These are phyloP conservation scores for Fonsecaea monophora DNA, from an alignment of 2,329 filamentous ascomycete species.

Conservation along the genomic window DNA sequence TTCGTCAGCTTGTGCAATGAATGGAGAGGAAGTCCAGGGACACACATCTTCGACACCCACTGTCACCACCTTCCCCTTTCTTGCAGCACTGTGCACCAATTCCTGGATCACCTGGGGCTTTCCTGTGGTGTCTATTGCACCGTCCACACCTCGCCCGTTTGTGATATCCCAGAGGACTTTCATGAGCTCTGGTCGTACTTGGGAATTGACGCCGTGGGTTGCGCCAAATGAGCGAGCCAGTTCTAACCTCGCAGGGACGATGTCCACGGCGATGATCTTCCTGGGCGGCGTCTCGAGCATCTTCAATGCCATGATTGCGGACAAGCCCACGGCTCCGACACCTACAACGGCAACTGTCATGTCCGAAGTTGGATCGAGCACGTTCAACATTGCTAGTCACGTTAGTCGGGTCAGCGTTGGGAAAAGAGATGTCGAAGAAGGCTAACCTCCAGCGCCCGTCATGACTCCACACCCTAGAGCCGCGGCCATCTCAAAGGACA, in stretches of 20 bases:
- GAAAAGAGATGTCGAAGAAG: neutral
- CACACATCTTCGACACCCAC: conserved; percentile 38
- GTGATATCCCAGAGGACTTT: conserved; percentile 42
- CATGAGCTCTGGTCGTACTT: conserved; percentile 41
- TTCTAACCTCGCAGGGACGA: conserved; percentile 51
- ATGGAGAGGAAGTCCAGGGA: neutral
- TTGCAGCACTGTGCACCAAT: conserved; percentile 36
- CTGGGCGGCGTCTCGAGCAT: conserved; percentile 37
- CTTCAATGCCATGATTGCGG: conserved; percentile 46
- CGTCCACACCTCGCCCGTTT: conserved; percentile 36
- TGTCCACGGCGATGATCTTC: conserved; percentile 55
- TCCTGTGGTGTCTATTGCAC: conserved; percentile 38
- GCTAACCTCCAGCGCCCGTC: conserved; percentile 43
- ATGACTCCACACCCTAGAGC: conserved; percentile 44
- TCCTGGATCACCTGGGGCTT: conserved; percentile 33
- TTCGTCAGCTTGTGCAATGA: neutral
- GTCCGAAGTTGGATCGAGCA: conserved; percentile 33
- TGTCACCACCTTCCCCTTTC: conserved; percentile 39
- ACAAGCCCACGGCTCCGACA: conserved; percentile 45
- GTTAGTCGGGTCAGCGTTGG: conserved; percentile 6
- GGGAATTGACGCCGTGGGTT: conserved; percentile 50
- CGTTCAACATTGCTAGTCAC: conserved; percentile 38
- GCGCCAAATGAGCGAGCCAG: conserved; percentile 56
- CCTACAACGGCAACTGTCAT: conserved; percentile 44
- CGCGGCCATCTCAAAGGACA: conserved; percentile 39